A percentile compares a stretch with the other conserved stretches of the same genome.
These are phyloP conservation scores for Chiua virens DNA, from an alignment of 768 basidiomycete genomes.

Conservation along the genomic window DNA sequence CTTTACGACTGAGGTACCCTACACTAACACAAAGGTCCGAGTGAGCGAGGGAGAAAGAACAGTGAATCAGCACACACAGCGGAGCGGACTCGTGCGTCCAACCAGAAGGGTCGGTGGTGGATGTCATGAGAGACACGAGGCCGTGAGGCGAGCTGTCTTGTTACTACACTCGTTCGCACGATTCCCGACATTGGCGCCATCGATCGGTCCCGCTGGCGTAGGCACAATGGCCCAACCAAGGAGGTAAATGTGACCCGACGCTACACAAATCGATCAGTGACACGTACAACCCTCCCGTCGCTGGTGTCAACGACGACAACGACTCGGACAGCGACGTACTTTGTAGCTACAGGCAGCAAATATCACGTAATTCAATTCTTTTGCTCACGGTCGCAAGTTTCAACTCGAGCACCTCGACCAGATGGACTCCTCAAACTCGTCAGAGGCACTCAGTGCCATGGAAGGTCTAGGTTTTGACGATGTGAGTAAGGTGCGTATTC, in stretches of 20 bases:
- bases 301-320: slow-evolving; percentile 10
- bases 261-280: slow-evolving; percentile 1
- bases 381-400: slow-evolving; percentile 22
- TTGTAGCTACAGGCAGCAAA: not conserved
- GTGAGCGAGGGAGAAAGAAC: slow-evolving; percentile 12
- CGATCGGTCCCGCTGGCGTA: slow-evolving; percentile 4
- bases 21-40: slow-evolving; percentile 35
- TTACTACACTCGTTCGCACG: slow-evolving; percentile 31
- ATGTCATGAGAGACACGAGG: slow-evolving; percentile 46
- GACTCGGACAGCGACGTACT: not conserved
- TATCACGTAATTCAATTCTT: slow-evolving; percentile 24
- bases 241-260: not conserved
- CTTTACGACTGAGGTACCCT: slow-evolving; percentile 59
- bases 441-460: slow-evolving; percentile 35
- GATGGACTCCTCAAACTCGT: slow-evolving; percentile 27
- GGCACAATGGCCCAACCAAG: not conserved
- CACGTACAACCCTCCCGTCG: slow-evolving; percentile 6
- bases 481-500: slow-evolving; percentile 58
- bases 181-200: slow-evolving; percentile 19
- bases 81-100: slow-evolving; percentile 54
- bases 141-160: slow-evolving; percentile 30
- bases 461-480: slow-evolving; percentile 59
- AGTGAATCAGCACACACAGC: slow-evolving; percentile 42
- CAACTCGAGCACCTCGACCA: not conserved
- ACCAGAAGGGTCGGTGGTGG: slow-evolving; percentile 38